Base-by-base conservation (phyloP, 1,284 basidiomycete species). In the Fomitopsis schrenkii region DNA sequence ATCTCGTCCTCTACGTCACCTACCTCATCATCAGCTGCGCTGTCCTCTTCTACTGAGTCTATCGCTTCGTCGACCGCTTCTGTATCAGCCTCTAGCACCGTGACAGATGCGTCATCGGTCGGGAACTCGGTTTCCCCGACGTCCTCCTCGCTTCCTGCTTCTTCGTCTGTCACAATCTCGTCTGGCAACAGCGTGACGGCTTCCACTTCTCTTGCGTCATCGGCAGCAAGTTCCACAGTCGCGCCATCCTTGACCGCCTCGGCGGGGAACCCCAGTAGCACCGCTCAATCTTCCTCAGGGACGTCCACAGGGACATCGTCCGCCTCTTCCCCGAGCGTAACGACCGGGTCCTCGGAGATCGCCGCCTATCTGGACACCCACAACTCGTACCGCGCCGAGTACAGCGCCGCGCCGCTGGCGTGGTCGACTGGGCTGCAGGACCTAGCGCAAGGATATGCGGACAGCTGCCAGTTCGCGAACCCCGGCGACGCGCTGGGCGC, bases 381-480 rank as follows among this genome's bases (percentile, higher is more conserved):
- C 72, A 91, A 90, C 71, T 66, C 66, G 9, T 70, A 83, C 63
- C 83, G 88, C 45, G 75, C 78, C 2, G 66, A 76, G 52, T 83
- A 87, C 70, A 83, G 83, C 55, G 86, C 86, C 5, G 54, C 68
- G 2, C 66, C 79, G 30, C 74, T 91, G 50, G 75, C 77, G 0
- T 90, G 87, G 87, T 83, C 76, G 64, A 72, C 81, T 42, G 73
- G 73, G 8, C 71, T 88, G 40, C 82, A 83, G 15, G 65, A 64
- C 15, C 80, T 79, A 59, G 88, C 88, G 17, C 82, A 85, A 69
- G 61, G 77, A 57, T 90, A 87, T 84, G 86, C 87, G 2, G 77
- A 83, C 63, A 70, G 75, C 22, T 90, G 88, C 69, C 67, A 76
- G 14, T 86, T 87, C 70, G 38, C 80, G 64, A 87, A 91, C 67